These are phyloP conservation scores for Nicotiana attenuata DNA, from an alignment of 257 asterid species.

Conservation along the genomic window DNA sequence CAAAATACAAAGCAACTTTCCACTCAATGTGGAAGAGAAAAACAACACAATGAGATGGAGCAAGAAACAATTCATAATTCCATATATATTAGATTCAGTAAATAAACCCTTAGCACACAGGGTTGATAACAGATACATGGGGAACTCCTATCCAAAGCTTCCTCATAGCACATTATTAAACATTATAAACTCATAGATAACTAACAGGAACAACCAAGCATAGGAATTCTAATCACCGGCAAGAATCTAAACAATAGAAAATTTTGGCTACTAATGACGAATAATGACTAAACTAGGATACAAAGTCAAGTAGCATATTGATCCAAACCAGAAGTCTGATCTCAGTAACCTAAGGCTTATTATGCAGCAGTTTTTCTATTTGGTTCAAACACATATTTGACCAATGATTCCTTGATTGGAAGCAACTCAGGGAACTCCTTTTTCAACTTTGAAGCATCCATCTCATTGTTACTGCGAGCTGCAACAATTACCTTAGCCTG, in stretches of 20 bases:
- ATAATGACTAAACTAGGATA: conserved; percentile 21
- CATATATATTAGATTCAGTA: conserved; percentile 6
- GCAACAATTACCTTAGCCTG: conserved; percentile 97
- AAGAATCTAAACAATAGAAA: background rate
- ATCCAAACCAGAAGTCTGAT: conserved; percentile 9
- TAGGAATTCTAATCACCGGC: conserved; percentile 5
- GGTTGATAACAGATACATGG: background rate
- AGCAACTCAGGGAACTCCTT: conserved; percentile 82
- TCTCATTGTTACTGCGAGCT: conserved; percentile 78
- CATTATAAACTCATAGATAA: background rate
- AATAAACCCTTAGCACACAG: background rate
- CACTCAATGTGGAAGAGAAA: background rate
- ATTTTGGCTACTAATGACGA: background rate
- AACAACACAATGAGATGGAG: background rate
- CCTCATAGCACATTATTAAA: background rate
- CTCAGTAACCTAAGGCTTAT: background rate
- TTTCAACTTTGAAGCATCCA: conserved; percentile 88
- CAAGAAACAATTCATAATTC: background rate
- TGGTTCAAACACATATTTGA: conserved; percentile 82
- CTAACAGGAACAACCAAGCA: background rate
- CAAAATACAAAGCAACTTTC: background rate
- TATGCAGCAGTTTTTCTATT: conserved; percentile 61
- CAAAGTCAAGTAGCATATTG: conserved; percentile 15
- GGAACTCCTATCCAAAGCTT: background rate
- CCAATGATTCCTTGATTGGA: conserved; percentile 76